Base-by-base conservation (phyloP, 768 basidiomycete species). In the Suillus clintonianus region DNA sequence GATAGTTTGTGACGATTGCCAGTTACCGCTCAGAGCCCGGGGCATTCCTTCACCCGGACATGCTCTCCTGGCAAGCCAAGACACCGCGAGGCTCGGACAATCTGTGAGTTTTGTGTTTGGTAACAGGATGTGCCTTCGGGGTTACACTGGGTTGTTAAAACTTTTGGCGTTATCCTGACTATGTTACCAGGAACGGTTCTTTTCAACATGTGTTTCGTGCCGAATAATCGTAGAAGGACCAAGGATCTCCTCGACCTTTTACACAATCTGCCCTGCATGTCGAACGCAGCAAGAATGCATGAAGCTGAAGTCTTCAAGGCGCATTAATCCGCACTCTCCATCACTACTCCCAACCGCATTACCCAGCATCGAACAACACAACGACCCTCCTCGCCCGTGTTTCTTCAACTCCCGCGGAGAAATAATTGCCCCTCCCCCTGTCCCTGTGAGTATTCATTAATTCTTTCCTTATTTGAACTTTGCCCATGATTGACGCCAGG, bases 241-340 rank as follows among this genome's bases (percentile, higher is more conserved):
- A 15, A n/a, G 30, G 11, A 57, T 11, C 43, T 41, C 43, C 34
- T 36, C 39, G 6, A 60, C 22, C 34, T 30, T 37, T 2, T 55
- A 68, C 37, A 50, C 55, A 50, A 50, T 65, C 2, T 71, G 70
- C 36, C n/a, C 60, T 22, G 24, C 39, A 17, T 74, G 72, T 55
- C 66, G 61, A 19, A 19, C 30, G 8, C 56, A 54, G 19, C 39
- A 54, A 53, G 39, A 32, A 5, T 42, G 51, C 56, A 39, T 6
- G 10, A 27, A 57, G 41, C 37, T 41, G 17, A 62, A 32, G 24
- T 30, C 59, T 27, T 27, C 30, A 7, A 42, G 45, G n/a, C 37
- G 37, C 34, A 41, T 4, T 7, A 19, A 57, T 57, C 24, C 10
- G 17, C 63, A 65, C 53, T 64, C 67, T 2, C 34, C 64, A 4